Percentiles rank a stretch among this genome's conserved stretches.
phyloP scores from a whole-genome alignment of 2,329 filamentous ascomycete species.

The Canariomyces notabilis region DNA sequence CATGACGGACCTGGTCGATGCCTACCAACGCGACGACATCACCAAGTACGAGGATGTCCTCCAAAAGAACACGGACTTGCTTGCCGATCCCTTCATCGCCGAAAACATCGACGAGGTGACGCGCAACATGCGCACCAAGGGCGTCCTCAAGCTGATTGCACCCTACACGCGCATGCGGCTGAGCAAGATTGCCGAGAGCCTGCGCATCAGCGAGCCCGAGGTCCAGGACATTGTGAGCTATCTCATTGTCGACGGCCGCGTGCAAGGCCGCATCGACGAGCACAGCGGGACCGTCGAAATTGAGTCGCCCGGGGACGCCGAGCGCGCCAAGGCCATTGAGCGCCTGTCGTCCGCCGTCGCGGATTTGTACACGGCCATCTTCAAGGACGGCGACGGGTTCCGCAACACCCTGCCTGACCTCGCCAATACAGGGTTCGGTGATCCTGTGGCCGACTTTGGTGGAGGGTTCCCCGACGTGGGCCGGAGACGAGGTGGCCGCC shows the following conservation, averaged over 20 bases:
- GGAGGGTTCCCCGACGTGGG: constrained; percentile 2
- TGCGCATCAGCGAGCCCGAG: constrained; percentile 79
- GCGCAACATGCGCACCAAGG: constrained; percentile 95
- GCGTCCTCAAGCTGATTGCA: constrained; percentile 84
- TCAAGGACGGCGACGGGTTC: constrained; percentile 74
- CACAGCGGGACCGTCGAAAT: constrained; percentile 79
- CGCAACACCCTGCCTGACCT: constrained; percentile 33
- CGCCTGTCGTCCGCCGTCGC: constrained; percentile 68
- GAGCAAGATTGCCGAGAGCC: constrained; percentile 78
- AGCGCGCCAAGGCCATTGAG: constrained; percentile 67
- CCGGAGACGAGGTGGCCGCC: constrained; percentile 5
- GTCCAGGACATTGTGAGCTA: constrained; percentile 95
- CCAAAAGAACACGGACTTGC: constrained; percentile 79
- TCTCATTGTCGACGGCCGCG: constrained; percentile 83
- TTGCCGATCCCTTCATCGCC: constrained; percentile 91
- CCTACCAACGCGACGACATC: constrained; percentile 93
- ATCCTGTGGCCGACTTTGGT: constrained; percentile 14
- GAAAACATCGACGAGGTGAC: constrained; percentile 99
- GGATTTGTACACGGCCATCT: constrained; percentile 63
- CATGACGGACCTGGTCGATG: constrained; percentile 96
- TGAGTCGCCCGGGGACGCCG: constrained; percentile 65
- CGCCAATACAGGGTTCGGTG: constrained; percentile 17
- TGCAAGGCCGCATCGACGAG: constrained; percentile 86
- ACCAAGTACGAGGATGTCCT: constrained; percentile 85
- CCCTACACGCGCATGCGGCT: constrained; percentile 92